Evolutionary conservation across 306 rosid species (phyloP).

Genomic region (Vigna unguiculata): DNA sequence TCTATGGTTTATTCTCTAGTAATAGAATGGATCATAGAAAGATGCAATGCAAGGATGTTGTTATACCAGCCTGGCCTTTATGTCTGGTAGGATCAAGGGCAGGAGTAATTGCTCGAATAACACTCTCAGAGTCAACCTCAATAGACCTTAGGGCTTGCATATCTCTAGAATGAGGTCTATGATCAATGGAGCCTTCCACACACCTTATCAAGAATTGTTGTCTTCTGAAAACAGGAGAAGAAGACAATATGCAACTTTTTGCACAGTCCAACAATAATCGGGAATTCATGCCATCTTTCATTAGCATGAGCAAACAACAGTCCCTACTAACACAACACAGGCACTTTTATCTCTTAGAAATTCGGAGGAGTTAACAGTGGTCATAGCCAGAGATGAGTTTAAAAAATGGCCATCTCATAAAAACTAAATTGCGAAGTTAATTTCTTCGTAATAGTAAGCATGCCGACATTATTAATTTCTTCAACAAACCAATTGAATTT

Average conservation of each 20-base stretch:
- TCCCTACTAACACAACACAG: slow-evolving; percentile 43
- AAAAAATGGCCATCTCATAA: neutral
- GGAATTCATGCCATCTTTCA: slow-evolving; percentile 55
- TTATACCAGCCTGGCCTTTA: slow-evolving; percentile 84
- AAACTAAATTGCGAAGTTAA: neutral
- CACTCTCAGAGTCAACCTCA: slow-evolving; percentile 71
- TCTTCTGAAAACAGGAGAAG: slow-evolving; percentile 69
- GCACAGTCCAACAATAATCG: slow-evolving; percentile 49
- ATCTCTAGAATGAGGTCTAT: slow-evolving; percentile 33
- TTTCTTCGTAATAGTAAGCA: neutral
- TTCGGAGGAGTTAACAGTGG: neutral
- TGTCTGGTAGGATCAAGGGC: slow-evolving; percentile 68
- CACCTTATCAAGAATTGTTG: slow-evolving; percentile 73
- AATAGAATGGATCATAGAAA: neutral
- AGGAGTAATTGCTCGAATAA: slow-evolving; percentile 75
- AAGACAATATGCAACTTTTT: slow-evolving; percentile 55
- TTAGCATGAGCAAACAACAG: slow-evolving; percentile 48
- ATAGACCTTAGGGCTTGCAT: slow-evolving; percentile 52
- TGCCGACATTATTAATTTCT: neutral
- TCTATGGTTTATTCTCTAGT: too few relatives aligned
- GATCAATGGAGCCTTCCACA: slow-evolving; percentile 51
- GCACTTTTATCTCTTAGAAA: neutral
- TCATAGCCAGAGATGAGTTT: neutral
- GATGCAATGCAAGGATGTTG: neutral
- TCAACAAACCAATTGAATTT: neutral